These are phyloP conservation scores for Nicotiana paniculata DNA, from an alignment of 257 asterid genomes.

Conservation along the genomic window DNA sequence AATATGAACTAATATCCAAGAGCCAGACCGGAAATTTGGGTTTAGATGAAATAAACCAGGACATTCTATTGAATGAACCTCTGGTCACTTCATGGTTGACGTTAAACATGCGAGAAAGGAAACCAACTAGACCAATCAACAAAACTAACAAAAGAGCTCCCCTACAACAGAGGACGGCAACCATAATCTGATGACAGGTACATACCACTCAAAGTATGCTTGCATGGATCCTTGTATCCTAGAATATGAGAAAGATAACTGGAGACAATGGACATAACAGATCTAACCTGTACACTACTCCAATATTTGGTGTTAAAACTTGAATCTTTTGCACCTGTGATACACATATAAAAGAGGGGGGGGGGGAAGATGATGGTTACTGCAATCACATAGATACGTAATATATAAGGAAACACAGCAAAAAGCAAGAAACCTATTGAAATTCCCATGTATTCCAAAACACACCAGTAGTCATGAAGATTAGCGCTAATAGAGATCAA, in stretches of 20 bases:
- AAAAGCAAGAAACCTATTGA: background rate
- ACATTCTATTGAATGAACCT: background rate
- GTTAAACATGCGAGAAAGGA: background rate
- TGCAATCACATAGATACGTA: background rate
- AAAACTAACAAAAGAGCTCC: background rate
- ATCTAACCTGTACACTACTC: slow-evolving; percentile 92
- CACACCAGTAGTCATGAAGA: background rate
- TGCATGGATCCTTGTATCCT: background rate
- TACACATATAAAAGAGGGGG: background rate
- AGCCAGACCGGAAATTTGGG: background rate
- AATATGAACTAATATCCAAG: background rate
- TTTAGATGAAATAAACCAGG: background rate
- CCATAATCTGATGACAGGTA: background rate
- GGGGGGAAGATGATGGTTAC: too few species aligned
- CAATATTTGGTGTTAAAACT: slow-evolving; percentile 89
- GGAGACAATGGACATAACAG: background rate
- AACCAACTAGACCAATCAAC: background rate
- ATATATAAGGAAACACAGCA: background rate
- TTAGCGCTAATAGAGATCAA: background rate
- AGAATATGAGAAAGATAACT: background rate
- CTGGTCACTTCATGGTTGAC: background rate
- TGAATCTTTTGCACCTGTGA: slow-evolving; percentile 95
- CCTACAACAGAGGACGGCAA: background rate
- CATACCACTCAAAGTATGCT: background rate
- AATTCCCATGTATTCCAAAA: background rate